Base-by-base conservation (phyloP, 1,284 basidiomycete genomes). In the Clitocybe nebularis region DNA sequence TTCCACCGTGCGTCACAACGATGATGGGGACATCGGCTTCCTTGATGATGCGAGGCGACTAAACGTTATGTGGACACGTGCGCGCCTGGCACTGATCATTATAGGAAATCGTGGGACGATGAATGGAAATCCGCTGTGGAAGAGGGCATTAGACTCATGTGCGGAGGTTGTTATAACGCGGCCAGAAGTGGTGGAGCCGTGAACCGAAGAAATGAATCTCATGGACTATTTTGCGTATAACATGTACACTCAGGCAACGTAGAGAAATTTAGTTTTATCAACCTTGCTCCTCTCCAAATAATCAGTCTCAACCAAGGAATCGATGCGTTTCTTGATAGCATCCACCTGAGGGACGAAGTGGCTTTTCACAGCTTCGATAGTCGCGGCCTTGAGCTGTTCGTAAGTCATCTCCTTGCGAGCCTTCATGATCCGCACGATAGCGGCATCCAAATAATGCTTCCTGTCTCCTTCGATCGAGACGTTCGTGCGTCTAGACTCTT, bases 11-110 rank as follows among this genome's bases (percentile, higher is more conserved):
- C 75, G 96, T 58, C 96, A 93, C 68, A 99, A 99, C 64, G 96
- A 99, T 62, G 95, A 99, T 60, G 96, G 98, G 63, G 96, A 96
- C 21, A 99, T 99, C 50, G 96, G 96, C 44, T 99, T 99, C 79
- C 76, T 99, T 71, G 97, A 95, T 59, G 96, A 99, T 63, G 96
- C 96, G 3, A 75, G 96, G 49, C 85, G 96, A 52, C 68, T 99
- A 58, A 99, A 99, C 56, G 96, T 99, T 32, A 96, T 96, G 21
- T 77, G 99, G 29, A 98, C 96, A 0, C 81, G 96, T 53, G 96
- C 96, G 39, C 97, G 97, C 66, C 99, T 97, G 60, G 96, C 96
- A 7, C 85, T 96, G 2, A 95, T 99, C 43, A 96, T 99, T 55
- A 75, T 99, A 14, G 96, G 96, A 10, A 99, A 99, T 61, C 95